Evolutionary conservation across 2,329 filamentous ascomycete genomes (phyloP), one percentile per base, ranked within the genome.

Genomic region (Beauveria brongniartii): DNA sequence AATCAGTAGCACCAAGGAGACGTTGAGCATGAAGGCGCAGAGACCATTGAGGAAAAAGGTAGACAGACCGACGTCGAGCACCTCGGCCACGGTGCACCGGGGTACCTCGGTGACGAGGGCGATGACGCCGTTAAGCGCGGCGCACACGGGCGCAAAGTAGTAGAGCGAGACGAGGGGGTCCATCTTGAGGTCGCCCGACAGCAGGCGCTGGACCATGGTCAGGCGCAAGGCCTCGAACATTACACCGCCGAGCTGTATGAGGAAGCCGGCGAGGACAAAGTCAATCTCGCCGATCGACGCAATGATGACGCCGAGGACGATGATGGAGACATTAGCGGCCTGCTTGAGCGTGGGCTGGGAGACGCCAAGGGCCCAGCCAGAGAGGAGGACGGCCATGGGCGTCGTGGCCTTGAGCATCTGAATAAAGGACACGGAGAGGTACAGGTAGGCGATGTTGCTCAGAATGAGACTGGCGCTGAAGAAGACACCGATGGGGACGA

Each of bases 341-440:
- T 91, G 89, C 79, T 87, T 92, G 67, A 94, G 73, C 78, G 92
- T 95, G 59, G 91, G 90, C 64, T 90, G 86, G 16, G 90, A 86
- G 56, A 96, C 86, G 62, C 92, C 91, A 70, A 97, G 86, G 58
- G 82, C 80, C 93, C 94, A 97, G 67, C 91, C 91, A 46, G 91
- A 89, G 67, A 97, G 77, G 44, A 99, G 85, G 57, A 97, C 92
- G 59, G 92, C 92, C 63, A 97, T 92, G 18, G 94, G 94, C 37
- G 91, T 97, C 48, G 92, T 97, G 67, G 94, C 94, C 89, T 97
- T 97, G 75, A 97, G 87, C 93, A 97, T 97, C 82, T 97, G 93
- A 71, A 97, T 97, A 76, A 97, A 97, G 63, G 93, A 90, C 62
- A 97, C 93, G 67, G 89, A 94, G 64, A 97, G 85, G 77, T 97